These are phyloP conservation scores for Trametes gibbosa DNA, from an alignment of 768 basidiomycete species.

Conservation along the genomic window DNA sequence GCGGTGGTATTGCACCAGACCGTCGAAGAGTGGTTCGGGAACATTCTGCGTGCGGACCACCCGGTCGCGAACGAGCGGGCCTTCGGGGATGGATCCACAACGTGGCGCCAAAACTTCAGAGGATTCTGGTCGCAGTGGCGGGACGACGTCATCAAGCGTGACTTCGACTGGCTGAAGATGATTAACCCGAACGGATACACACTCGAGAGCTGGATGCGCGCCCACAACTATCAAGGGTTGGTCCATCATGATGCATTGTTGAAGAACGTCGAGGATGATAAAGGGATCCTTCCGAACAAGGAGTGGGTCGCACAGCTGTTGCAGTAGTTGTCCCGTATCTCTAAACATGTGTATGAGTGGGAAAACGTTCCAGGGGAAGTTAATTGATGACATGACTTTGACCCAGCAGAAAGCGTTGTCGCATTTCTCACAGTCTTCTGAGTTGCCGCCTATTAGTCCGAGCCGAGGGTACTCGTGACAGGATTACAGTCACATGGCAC, in stretches of 20 bases:
- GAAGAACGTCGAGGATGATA: background rate
- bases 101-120: conserved; percentile 39
- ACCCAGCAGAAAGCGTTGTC: no score
- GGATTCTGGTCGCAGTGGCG: conserved; percentile 41
- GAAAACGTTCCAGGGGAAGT: no score
- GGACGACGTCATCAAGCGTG: conserved; percentile 41
- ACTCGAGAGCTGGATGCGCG: conserved; percentile 40
- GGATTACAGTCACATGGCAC: background rate
- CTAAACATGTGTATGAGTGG: no score
- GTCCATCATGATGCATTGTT: background rate
- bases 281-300: background rate
- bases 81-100: conserved; percentile 21
- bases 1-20: conserved; percentile 21
- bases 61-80: conserved; percentile 23
- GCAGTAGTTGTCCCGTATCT: background rate
- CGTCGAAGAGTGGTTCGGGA: conserved; percentile 21
- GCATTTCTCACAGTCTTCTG: no score
- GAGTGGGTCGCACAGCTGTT: background rate
- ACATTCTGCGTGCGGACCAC: conserved; percentile 17
- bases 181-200: conserved; percentile 36
- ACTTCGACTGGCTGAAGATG: conserved; percentile 42
- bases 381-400: no score
- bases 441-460: no score
- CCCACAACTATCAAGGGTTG: background rate
- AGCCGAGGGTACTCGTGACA: no score